These are phyloP conservation scores for Parastagonospora nodorum DNA, from an alignment of 2,329 filamentous ascomycete genomes.

Conservation along the genomic window DNA sequence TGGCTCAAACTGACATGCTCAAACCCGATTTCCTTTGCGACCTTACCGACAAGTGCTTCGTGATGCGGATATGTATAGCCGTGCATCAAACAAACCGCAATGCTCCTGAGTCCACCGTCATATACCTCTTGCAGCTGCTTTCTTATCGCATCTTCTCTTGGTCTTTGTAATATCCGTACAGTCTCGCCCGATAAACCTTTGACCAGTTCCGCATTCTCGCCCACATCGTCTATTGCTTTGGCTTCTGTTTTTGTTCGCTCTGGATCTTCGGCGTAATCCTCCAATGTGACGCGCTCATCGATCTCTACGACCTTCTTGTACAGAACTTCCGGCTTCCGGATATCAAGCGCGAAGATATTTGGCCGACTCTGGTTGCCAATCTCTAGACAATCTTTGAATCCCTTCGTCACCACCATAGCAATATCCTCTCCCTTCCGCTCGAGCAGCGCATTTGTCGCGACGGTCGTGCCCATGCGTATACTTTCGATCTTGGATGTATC, in stretches of 20 bases:
- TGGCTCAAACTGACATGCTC: conserved; percentile 80
- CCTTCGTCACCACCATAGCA: conserved; percentile 83
- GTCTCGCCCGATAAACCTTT: conserved; percentile 75
- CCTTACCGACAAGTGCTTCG: conserved; percentile 74
- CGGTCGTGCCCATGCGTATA: conserved; percentile 95
- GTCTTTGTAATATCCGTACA: conserved; percentile 70
- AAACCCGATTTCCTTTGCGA: conserved; percentile 83
- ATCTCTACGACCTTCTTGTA: conserved; percentile 88
- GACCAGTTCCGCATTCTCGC: conserved; percentile 62
- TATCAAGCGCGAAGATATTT: conserved; percentile 88
- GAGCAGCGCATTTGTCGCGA: conserved; percentile 88
- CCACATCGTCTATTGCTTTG: conserved; percentile 54
- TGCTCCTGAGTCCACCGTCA: conserved; percentile 73
- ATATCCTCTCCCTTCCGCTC: conserved; percentile 90
- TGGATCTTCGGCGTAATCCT: conserved; percentile 91
- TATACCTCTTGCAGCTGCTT: conserved; percentile 69
- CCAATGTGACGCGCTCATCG: conserved; percentile 86
- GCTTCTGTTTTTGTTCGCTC: conserved; percentile 64
- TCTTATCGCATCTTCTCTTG: conserved; percentile 62
- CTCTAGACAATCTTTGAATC: conserved; percentile 83
- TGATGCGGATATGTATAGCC: conserved; percentile 90
- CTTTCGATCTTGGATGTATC: conserved; percentile 85
- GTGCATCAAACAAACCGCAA: conserved; percentile 91
- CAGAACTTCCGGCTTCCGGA: conserved; percentile 82
- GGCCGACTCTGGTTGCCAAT: conserved; percentile 92